Base-by-base conservation (phyloP, 495 filamentous ascomycete species). In the Penicillium soppii region DNA sequence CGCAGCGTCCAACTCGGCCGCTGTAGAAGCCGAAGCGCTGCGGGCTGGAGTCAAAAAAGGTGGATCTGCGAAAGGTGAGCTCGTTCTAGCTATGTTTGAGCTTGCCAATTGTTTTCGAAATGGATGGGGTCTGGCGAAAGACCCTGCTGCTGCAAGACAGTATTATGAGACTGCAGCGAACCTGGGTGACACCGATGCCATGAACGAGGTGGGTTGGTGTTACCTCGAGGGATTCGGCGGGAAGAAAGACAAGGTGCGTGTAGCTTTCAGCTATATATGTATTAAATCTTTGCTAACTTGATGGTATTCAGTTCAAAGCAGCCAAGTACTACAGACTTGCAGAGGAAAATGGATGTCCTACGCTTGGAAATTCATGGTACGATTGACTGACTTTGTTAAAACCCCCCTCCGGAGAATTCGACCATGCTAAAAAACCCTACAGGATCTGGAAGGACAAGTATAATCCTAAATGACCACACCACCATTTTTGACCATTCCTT, bases 371-470 rank as follows among this genome's bases (percentile, higher is more conserved):
- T 73, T 89, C 89, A 43, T 98, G 94, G 94, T 97, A 86, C 74
- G 89, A 79, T 45, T 43, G 22, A 41, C 48, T 46, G n/a, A 47
- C 47, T 2, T 45, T 36, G 42, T 29, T 32, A 10, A 61, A n/a
- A n/a, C n/a, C n/a, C n/a, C n/a, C n/a, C n/a, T 47, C 13, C 40
- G 48, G 26, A 52, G 40, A 53, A 44, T 50, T 48, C 56, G 54
- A 58, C n/a, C n/a, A 56, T 52, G 8, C 66, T 63, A 53, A 56
- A 40, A n/a, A 33, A 25, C 38, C 13, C 27, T 48, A 51, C 60
- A 96, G 91, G 91, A 95, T 96, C 54, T 95, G 91, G 91, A 96
- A 96, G 66, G 89, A 92, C 40, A 96, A 96, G 70, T 96, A 96
- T 70, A 82, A 89, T 63, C 82, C 89, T 54, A 75, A 86, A 65